Conservation (phyloP, 352 stramenopile genomes). For the Salisapilia sapeloensis region DNA sequence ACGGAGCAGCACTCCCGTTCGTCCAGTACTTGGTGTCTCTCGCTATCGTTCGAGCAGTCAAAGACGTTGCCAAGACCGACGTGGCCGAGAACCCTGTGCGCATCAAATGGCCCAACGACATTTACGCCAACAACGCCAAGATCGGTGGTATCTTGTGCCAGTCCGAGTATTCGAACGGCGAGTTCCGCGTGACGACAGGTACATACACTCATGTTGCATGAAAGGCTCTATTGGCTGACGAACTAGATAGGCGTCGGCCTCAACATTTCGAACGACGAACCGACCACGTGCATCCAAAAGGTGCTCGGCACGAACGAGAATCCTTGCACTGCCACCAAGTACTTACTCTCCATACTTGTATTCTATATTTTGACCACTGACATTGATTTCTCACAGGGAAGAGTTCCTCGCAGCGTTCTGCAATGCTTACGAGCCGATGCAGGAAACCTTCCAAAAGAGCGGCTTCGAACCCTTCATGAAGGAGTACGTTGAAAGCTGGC, state of each 20-base stretch:
- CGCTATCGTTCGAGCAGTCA: constrained; percentile 65
- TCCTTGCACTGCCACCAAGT: constrained; percentile 66
- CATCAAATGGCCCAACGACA: constrained; percentile 90
- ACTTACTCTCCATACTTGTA: constrained; percentile 5
- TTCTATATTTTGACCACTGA: not conserved
- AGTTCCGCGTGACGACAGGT: constrained; percentile 77
- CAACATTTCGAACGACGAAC: constrained; percentile 79
- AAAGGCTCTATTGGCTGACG: not conserved
- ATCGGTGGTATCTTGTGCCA: constrained; percentile 84
- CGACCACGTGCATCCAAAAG: constrained; percentile 79
- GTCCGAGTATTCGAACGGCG: constrained; percentile 62
- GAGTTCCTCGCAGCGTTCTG: constrained; percentile 78
- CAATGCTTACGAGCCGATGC: constrained; percentile 78
- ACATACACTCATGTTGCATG: constrained; percentile 2
- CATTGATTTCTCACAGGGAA: constrained; percentile 22
- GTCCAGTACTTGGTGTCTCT: constrained; percentile 84
- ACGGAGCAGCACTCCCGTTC: constrained; percentile 70
- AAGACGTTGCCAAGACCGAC: constrained; percentile 24
- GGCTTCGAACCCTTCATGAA: constrained; percentile 76
- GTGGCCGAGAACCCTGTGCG: constrained; percentile 44
- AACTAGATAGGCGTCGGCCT: constrained; percentile 57
- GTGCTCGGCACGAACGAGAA: constrained; percentile 34
- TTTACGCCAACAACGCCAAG: constrained; percentile 81
- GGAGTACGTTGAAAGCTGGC: constrained; percentile 69
- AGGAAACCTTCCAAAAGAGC: constrained; percentile 56